Percentiles rank a stretch among this genome's conserved stretches.
phyloP scores from a whole-genome alignment of 805 yeast species.

The Myxozyma neglecta region DNA sequence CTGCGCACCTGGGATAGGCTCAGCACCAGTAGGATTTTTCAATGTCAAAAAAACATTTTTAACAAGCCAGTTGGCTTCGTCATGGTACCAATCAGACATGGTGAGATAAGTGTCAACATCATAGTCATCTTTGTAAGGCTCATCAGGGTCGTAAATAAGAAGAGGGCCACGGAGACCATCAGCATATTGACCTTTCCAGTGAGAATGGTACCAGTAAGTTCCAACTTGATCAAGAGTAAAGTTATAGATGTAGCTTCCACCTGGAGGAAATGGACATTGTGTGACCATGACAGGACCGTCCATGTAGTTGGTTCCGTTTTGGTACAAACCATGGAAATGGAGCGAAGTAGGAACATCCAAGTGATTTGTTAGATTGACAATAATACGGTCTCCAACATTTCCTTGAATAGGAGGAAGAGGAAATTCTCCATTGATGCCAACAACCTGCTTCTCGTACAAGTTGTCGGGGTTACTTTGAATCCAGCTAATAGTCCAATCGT shows the following conservation, averaged over 20 bases:
- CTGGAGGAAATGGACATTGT: conserved; percentile 88
- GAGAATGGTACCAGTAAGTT: conserved; percentile 97
- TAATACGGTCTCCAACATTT: conserved; percentile 73
- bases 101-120: conserved; percentile 75
- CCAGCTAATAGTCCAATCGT: conserved; percentile 45
- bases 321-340: conserved; percentile 95
- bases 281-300: conserved; percentile 89
- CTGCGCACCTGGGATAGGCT: conserved; percentile 70
- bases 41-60: conserved; percentile 58
- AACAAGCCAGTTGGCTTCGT: conserved; percentile 51
- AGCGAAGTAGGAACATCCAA: conserved; percentile 65
- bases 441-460: conserved; percentile 47
- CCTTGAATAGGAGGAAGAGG: conserved; percentile 83
- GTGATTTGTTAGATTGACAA: conserved; percentile 73
- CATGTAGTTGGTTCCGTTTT: conserved; percentile 69
- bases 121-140: conserved; percentile 60
- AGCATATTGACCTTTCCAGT: conserved; percentile 83
- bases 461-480: conserved; percentile 60
- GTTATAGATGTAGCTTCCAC: conserved; percentile 72
- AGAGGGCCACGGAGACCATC: conserved; percentile 70
- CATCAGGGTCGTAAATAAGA: conserved; percentile 67
- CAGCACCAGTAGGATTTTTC: conserved; percentile 96
- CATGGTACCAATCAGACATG: conserved; percentile 88
- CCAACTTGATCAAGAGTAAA: conserved; percentile 89
- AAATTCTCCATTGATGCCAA: conserved; percentile 66